Base-by-base conservation (phyloP, 2,329 filamentous ascomycete species). In the Orbilia quercus region DNA sequence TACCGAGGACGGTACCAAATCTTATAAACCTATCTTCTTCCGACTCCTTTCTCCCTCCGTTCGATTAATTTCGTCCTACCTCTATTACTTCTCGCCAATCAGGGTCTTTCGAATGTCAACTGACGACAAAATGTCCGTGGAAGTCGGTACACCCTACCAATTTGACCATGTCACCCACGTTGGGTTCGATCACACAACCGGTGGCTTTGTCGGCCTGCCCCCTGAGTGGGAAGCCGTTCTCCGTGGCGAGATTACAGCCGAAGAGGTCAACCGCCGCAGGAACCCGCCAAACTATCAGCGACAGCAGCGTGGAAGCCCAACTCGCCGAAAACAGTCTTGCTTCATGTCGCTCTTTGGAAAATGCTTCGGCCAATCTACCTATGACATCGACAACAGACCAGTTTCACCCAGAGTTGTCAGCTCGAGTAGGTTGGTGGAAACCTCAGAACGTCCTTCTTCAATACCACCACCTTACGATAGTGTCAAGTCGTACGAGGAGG, bases 111-210 rank as follows among this genome's bases (percentile, higher is more conserved):
- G 59, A 64, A 72, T 72, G 67, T 72, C 67, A 72, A 16, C 50
- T 54, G 67, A 72, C 58, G 59, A 72, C 67, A 72, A 72, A 59
- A 72, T 72, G 67, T 31, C 51, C 28, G 45, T 40, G 58, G 95
- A 94, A 77, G 95, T 98, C 70, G 97, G 93, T 83, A 96, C 97
- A 81, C 94, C 94, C 5, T 97, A 94, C 76, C 96, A 97, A 83
- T 98, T 98, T 83, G 92, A 90, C 23, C 94, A 98, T 80, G 90
- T 92, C 51, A 92, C 98, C 23, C 94, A 98, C 80, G 94, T 98
- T 76, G 94, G 94, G 74, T 98, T 98, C 79, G 95, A 98, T 80
- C 92, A 93, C 25, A 90, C 91, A 78, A 96, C 92, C 1, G 94
- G 94, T 75, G 92, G 94, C 77, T 98, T 98, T 79, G 91, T 96